Conservation (phyloP, 2,329 filamentous ascomycete genomes). For the Claviceps humidiphila region DNA sequence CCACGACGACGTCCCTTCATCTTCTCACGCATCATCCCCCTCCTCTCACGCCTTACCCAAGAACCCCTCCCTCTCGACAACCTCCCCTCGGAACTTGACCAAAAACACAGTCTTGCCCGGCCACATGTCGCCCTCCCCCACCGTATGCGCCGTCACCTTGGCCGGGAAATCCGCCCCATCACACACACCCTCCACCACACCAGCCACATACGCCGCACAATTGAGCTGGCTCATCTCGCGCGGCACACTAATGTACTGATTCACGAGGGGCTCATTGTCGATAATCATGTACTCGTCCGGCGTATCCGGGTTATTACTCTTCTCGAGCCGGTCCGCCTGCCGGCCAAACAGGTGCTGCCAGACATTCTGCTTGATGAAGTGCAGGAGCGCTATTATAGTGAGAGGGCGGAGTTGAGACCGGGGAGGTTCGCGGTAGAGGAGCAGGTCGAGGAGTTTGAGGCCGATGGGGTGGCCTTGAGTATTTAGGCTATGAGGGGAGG, state of each 20-base stretch:
- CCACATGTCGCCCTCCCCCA: constrained; percentile 70
- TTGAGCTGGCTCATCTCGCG: constrained; percentile 95
- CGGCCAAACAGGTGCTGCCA: constrained; percentile 89
- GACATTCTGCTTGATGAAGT: constrained; percentile 85
- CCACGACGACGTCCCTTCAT: no score
- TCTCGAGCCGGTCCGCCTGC: constrained; percentile 84
- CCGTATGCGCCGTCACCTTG: constrained; percentile 78
- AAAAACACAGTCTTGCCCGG: constrained; percentile 92
- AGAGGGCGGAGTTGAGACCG: constrained; percentile 66
- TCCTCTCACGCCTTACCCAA: constrained; percentile 38
- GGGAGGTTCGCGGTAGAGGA: constrained; percentile 68
- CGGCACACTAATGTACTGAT: constrained; percentile 84
- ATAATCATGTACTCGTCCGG: constrained; percentile 98
- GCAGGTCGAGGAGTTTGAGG: constrained; percentile 85
- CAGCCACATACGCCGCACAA: constrained; percentile 89
- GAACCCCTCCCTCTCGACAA: constrained; percentile 81
- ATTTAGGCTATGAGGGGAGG: constrained; percentile 52
- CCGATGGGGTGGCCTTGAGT: constrained; percentile 87
- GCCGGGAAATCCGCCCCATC: constrained; percentile 85
- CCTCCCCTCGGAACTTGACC: constrained; percentile 82
- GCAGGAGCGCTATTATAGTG: constrained; percentile 78
- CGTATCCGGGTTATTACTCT: constrained; percentile 66
- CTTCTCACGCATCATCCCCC: background rate
- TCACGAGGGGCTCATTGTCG: constrained; percentile 94
- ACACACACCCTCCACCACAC: constrained; percentile 89